phyloP scores from a whole-genome alignment of 1,284 basidiomycete species.

The Cutaneotrichosporon cavernicola region DNA sequence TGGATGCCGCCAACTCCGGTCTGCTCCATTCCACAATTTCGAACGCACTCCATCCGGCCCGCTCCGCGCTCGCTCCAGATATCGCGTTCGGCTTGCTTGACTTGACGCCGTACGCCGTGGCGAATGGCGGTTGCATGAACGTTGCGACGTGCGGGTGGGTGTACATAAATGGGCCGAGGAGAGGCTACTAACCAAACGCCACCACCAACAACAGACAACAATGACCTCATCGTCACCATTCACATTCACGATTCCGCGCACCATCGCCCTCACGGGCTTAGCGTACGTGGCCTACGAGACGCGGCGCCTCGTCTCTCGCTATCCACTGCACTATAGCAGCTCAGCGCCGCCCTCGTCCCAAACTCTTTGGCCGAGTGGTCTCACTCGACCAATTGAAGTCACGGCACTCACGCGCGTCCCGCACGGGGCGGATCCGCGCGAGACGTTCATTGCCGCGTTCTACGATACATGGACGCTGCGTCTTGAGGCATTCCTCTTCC shows the following conservation, averaged over 20 bases:
- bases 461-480: conserved; percentile 18
- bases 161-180: too few relatives aligned
- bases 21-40: neutral
- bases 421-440: conserved; percentile 3
- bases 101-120: too few relatives aligned
- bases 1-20: neutral
- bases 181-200: neutral
- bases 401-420: neutral
- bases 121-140: too few relatives aligned
- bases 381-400: neutral
- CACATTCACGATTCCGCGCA: neutral
- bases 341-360: neutral
- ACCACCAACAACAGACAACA: neutral
- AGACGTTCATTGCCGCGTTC: conserved; percentile 11
- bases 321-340: neutral
- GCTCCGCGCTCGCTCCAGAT: too few relatives aligned
- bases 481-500: conserved; percentile 3
- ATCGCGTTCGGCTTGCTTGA: too few relatives aligned
- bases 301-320: neutral
- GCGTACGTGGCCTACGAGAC: neutral
- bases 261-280: neutral
- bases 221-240: neutral
- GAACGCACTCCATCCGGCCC: neutral
- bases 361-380: neutral
- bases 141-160: too few relatives aligned